phyloP scores from a whole-genome alignment of 2,329 filamentous ascomycete species.

The Xylogone sp. region DNA sequence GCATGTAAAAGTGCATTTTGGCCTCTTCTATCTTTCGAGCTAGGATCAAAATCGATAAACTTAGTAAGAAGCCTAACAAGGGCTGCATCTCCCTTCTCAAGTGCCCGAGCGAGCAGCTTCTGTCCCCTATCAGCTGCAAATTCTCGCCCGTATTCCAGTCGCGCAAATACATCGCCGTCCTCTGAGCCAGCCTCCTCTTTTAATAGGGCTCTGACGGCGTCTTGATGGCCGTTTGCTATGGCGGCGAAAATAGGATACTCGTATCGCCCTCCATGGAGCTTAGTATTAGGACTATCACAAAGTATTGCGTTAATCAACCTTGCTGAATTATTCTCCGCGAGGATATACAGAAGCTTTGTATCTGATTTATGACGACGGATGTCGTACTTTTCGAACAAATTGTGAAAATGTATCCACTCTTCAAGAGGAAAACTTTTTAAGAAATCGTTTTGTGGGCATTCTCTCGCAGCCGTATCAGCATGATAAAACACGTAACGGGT shows the following conservation, averaged over 20 bases:
- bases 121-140: not conserved
- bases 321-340: slow-evolving; percentile 24
- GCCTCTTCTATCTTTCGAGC: not conserved
- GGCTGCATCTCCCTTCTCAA: not conserved
- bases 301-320: slow-evolving; percentile 3
- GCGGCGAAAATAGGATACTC: not conserved
- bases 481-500: slow-evolving; percentile 34
- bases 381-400: slow-evolving; percentile 24
- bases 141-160: not conserved
- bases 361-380: slow-evolving; percentile 15
- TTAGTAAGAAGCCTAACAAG: not conserved
- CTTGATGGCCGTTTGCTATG: not conserved
- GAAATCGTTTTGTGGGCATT: slow-evolving; percentile 29
- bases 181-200: not conserved
- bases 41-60: not conserved
- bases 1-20: not conserved
- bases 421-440: slow-evolving; percentile 22
- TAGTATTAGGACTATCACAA: not conserved
- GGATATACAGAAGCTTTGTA: slow-evolving; percentile 29
- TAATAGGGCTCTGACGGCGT: not conserved
- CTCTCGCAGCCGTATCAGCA: slow-evolving; percentile 31
- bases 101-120: not conserved
- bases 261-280: not conserved
- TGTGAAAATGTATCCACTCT: slow-evolving; percentile 24
- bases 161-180: not conserved